Evolutionary conservation across 441 rosid genomes (phyloP), one percentile per base, ranked within the genome.

Genomic region (Populus hybrid): DNA sequence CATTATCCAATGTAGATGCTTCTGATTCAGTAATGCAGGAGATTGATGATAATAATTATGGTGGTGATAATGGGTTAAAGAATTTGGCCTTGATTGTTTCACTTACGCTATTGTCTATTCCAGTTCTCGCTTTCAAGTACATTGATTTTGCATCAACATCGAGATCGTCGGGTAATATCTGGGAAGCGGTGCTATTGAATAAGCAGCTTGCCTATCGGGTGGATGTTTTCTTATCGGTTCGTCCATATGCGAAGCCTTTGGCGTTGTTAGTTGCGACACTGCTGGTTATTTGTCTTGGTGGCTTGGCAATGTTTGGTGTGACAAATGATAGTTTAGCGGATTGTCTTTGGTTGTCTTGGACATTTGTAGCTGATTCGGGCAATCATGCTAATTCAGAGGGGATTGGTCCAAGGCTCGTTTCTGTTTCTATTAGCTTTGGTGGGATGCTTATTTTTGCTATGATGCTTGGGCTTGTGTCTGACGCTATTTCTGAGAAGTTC

Each of bases 391-490:
- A 79, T 75, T 89, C 95, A 11, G 93, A 89, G 80, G 91, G 93
- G 72, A 75, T 87, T 75, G 92, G 93, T 77, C 89, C 89, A 5
- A 84, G 90, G 77, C 85, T 91, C 11, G 93, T 88, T 82, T 91
- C 93, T 18, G 89, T 91, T 74, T 89, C 88, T 3, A 91, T 89
- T 71, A 87, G 93, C 86, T 91, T 91, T 67, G 93, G 93, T 68
- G 93, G 95, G 75, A 91, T 91, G 95, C 93, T 91, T 82, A 87
- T 89, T 79, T 91, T 91, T 75, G 95, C 93, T 9, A 89, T 89
- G 93, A 89, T 91, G 93, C 91, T 89, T 77, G 95, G 92, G 75
- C 95, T 91, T 79, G 93, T 91, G 46, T 87, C 91, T 72, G 93
- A 91, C 86, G 87, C 95, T n/a, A 91, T 89, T 74, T 91, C 95